phyloP scores from a whole-genome alignment of 2,329 filamentous ascomycete species.

The Periconia sp. region DNA sequence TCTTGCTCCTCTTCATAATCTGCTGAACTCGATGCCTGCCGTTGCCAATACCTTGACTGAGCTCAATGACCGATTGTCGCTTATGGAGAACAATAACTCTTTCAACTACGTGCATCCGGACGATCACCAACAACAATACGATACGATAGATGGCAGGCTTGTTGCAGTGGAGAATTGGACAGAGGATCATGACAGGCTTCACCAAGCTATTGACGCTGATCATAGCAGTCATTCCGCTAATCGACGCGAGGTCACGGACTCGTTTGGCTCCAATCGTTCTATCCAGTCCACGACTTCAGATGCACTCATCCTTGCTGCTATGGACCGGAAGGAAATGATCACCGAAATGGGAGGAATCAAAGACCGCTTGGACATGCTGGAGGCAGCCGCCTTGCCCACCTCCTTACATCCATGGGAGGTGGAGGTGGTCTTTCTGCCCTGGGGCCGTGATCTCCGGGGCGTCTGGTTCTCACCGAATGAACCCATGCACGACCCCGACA shows the following conservation, averaged over 20 bases:
- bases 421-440: slow-evolving; percentile 78
- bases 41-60: slow-evolving; percentile 59
- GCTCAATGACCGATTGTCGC: slow-evolving; percentile 70
- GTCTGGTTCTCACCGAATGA: slow-evolving; percentile 58
- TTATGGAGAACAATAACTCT: slow-evolving; percentile 72
- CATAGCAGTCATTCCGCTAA: slow-evolving; percentile 32
- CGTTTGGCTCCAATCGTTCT: slow-evolving; percentile 50
- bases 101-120: slow-evolving; percentile 72
- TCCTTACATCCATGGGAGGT: slow-evolving; percentile 71
- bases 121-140: slow-evolving; percentile 71
- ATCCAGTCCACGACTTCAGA: slow-evolving; percentile 46
- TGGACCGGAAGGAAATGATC: slow-evolving; percentile 48
- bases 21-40: slow-evolving; percentile 46
- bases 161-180: slow-evolving; percentile 69
- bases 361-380: slow-evolving; percentile 59
- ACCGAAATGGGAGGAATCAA: slow-evolving; percentile 57
- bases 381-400: slow-evolving; percentile 66
- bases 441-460: slow-evolving; percentile 60
- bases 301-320: slow-evolving; percentile 40
- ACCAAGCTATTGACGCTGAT: slow-evolving; percentile 37
- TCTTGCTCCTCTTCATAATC: slow-evolving; percentile 42
- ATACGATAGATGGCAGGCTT: slow-evolving; percentile 69
- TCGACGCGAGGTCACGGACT: slow-evolving; percentile 40
- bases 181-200: slow-evolving; percentile 48
- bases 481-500: slow-evolving; percentile 43